Percentiles rank a stretch among this genome's conserved stretches.
These are phyloP conservation scores for Ramaria sp. DNA, from an alignment of 768 basidiomycete genomes.

Conservation along the genomic window DNA sequence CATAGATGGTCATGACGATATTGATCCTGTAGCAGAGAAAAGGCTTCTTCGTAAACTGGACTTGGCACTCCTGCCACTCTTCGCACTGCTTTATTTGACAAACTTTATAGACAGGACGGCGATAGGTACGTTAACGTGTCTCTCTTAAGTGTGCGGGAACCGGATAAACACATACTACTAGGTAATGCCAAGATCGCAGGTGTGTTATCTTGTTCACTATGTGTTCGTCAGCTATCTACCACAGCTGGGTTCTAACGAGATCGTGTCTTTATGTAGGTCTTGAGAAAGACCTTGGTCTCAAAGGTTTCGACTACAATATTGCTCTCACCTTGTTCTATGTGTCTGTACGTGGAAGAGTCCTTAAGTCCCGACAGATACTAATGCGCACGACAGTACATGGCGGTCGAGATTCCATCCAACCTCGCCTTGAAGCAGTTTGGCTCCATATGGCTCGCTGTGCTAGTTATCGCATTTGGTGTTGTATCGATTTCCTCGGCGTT, in stretches of 20 bases:
- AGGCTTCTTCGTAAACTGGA: constrained; percentile 2
- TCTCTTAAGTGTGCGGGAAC: not conserved
- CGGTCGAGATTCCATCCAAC: constrained; percentile 32
- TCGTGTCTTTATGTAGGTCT: constrained; percentile 14
- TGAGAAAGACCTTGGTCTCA: constrained; percentile 32
- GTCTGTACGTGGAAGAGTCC: constrained; percentile 18
- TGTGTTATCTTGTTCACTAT: constrained; percentile 6
- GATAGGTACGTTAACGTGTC: not conserved
- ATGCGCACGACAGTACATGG: constrained; percentile 21
- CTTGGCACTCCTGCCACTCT: constrained; percentile 24
- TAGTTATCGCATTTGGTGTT: constrained; percentile 28
- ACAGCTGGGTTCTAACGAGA: not conserved
- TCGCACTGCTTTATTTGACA: constrained; percentile 28
- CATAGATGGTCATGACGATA: not conserved
- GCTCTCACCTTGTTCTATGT: constrained; percentile 32
- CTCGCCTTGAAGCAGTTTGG: constrained; percentile 32
- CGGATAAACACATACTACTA: not conserved
- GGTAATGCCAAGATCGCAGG: constrained; percentile 27
- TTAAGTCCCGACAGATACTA: not conserved
- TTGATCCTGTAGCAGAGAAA: not conserved
- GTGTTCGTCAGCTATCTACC: not conserved
- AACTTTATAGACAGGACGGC: constrained; percentile 27
- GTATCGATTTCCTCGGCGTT: constrained; percentile 31
- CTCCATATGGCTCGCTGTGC: constrained; percentile 27
- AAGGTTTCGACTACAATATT: constrained; percentile 31